A percentile compares a stretch with the other conserved stretches of the same genome.
Evolutionary conservation across 495 filamentous ascomycete genomes (phyloP).

Genomic region (Cryomyces antarcticus): DNA sequence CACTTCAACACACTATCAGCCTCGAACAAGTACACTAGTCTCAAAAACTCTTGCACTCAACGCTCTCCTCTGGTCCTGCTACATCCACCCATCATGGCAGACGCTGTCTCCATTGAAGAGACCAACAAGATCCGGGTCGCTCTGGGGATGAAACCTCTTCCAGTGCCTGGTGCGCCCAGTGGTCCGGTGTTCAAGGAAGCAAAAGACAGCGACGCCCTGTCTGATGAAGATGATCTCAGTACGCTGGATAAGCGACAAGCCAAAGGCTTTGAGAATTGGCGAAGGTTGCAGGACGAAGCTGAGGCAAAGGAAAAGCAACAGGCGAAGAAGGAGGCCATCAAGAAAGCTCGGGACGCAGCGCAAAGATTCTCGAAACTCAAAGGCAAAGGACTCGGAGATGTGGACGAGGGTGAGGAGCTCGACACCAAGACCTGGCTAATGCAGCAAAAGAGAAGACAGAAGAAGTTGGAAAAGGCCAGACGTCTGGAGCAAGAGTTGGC

Average conservation of each 20-base stretch:
- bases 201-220: constrained; percentile 24
- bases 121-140: constrained; percentile 82
- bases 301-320: constrained; percentile 56
- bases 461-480: constrained; percentile 61
- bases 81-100: constrained; percentile 35
- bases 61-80: not conserved
- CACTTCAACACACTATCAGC: too few relatives aligned
- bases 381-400: constrained; percentile 63
- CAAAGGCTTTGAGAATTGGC: constrained; percentile 53
- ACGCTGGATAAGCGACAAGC: constrained; percentile 68
- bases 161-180: constrained; percentile 40
- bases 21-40: too few relatives aligned
- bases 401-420: constrained; percentile 41
- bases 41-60: too few relatives aligned
- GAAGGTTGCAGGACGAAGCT: constrained; percentile 37
- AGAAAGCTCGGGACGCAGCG: constrained; percentile 70
- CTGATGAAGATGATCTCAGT: constrained; percentile 38
- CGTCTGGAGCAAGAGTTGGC: constrained; percentile 59
- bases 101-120: constrained; percentile 75
- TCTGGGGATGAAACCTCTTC: constrained; percentile 77
- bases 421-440: constrained; percentile 73
- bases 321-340: constrained; percentile 56
- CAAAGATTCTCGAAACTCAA: constrained; percentile 52
- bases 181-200: constrained; percentile 41
- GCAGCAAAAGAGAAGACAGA: constrained; percentile 74